These are phyloP conservation scores for Aurinia saxatilis DNA, from an alignment of 345 rosid species.

Conservation along the genomic window DNA sequence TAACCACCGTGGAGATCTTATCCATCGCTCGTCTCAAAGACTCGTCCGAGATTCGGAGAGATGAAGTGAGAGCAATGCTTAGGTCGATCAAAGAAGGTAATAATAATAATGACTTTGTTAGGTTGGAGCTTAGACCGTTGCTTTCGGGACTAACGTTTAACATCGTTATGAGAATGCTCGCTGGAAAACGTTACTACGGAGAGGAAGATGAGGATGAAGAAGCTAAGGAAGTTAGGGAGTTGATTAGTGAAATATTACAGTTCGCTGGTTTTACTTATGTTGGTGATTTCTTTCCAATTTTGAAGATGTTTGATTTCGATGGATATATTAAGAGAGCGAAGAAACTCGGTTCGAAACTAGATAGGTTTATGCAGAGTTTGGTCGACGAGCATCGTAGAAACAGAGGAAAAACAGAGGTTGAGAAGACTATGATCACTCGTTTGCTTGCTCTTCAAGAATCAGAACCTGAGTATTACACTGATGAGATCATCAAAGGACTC, in stretches of 20 bases:
- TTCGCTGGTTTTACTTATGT: constrained; percentile 25
- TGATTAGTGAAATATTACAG: constrained; percentile 22
- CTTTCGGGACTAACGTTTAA: constrained; percentile 27
- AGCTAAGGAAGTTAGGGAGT: constrained; percentile 27
- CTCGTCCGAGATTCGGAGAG: constrained; percentile 6
- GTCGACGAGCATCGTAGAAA: constrained; percentile 34
- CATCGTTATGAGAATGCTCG: constrained; percentile 31
- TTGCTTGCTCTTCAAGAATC: constrained; percentile 38
- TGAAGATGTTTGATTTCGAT: constrained; percentile 29
- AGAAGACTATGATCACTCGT: constrained; percentile 38
- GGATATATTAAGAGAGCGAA: constrained; percentile 20
- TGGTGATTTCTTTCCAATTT: constrained; percentile 36
- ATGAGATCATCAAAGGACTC: constrained; percentile 47
- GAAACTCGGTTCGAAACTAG: constrained; percentile 13
- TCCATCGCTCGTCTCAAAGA: constrained; percentile 25
- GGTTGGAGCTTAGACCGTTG: not conserved
- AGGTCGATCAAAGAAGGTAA: not conserved
- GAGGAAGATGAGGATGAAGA: constrained; percentile 28
- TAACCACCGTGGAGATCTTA: constrained; percentile 30
- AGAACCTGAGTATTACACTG: constrained; percentile 35
- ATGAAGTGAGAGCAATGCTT: constrained; percentile 27
- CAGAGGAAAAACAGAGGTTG: not conserved
- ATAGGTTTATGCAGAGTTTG: constrained; percentile 35
- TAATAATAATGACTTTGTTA: not conserved
- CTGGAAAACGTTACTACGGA: constrained; percentile 37